Conservation (phyloP, 208 protist species). For the Crithidia sp. region DNA sequence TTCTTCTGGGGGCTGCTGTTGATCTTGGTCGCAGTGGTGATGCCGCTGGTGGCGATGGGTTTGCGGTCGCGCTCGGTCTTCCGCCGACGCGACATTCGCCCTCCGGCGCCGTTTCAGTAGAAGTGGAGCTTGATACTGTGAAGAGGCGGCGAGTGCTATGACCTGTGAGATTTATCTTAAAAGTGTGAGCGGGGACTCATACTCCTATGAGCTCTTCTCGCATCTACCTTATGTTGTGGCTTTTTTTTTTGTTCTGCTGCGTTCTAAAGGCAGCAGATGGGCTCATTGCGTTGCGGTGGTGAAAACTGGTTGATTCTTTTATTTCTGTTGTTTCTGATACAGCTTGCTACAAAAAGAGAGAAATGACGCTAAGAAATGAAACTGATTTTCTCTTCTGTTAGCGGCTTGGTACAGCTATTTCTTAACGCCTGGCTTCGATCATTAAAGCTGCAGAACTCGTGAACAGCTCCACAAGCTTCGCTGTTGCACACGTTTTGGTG, state of each 20-base stretch:
- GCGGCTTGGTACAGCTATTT: too few relatives aligned
- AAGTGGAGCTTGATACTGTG: background rate
- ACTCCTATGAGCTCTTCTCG: background rate
- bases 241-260: background rate
- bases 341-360: too few relatives aligned
- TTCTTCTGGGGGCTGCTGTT: slow-evolving; percentile 39
- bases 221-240: slow-evolving; percentile 1
- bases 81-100: slow-evolving; percentile 24
- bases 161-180: background rate
- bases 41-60: slow-evolving; percentile 59
- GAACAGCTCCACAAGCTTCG: too few relatives aligned
- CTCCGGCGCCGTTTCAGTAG: slow-evolving; percentile 49
- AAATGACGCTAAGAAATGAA: too few relatives aligned
- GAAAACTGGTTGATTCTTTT: too few relatives aligned
- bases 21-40: slow-evolving; percentile 41
- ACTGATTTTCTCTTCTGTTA: too few relatives aligned
- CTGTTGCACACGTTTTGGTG: too few relatives aligned
- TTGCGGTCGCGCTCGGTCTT: slow-evolving; percentile 68
- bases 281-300: too few relatives aligned
- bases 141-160: background rate
- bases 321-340: too few relatives aligned
- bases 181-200: background rate
- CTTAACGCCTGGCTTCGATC: too few relatives aligned
- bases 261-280: too few relatives aligned
- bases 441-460: too few relatives aligned